A percentile compares a stretch with the other conserved stretches of the same genome.
Conservation (phyloP, 225 moss, liverwort and hornwort species). For the Pleurozium schreberi region DNA sequence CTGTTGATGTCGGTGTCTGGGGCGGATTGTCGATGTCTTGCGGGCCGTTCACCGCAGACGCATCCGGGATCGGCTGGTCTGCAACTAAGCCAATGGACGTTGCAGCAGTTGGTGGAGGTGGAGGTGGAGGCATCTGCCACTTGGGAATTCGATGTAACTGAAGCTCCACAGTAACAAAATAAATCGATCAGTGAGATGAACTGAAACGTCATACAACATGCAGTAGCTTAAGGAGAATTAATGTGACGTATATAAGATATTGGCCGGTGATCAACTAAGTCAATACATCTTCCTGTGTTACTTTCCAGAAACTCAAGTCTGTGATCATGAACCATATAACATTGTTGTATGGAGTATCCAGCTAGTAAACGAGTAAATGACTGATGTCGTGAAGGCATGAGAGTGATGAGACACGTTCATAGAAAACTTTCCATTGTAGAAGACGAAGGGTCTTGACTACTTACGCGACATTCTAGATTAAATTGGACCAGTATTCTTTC, state of each 20-base stretch:
- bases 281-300: too few species aligned
- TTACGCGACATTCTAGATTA: not conserved
- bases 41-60: not conserved
- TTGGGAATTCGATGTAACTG: not conserved
- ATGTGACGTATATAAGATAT: too few species aligned
- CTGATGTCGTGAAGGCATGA: not conserved
- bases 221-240: not conserved
- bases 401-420: too few species aligned
- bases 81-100: not conserved
- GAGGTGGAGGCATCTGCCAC: too few species aligned
- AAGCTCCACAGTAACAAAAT: not conserved
- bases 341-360: too few species aligned
- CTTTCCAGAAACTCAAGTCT: not conserved
- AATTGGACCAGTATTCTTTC: not conserved
- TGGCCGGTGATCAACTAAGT: not conserved
- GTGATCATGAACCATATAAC: not conserved
- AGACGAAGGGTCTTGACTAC: not conserved
- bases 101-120: too few species aligned
- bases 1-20: not conserved
- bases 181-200: not conserved
- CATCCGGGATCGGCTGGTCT: not conserved
- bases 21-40: not conserved
- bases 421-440: not conserved
- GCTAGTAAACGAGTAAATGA: not conserved
- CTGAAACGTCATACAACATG: not conserved